Evolutionary conservation across 306 rosid genomes (phyloP), one percentile per base, ranked within the genome.

Genomic region (Rosa rugosa): DNA sequence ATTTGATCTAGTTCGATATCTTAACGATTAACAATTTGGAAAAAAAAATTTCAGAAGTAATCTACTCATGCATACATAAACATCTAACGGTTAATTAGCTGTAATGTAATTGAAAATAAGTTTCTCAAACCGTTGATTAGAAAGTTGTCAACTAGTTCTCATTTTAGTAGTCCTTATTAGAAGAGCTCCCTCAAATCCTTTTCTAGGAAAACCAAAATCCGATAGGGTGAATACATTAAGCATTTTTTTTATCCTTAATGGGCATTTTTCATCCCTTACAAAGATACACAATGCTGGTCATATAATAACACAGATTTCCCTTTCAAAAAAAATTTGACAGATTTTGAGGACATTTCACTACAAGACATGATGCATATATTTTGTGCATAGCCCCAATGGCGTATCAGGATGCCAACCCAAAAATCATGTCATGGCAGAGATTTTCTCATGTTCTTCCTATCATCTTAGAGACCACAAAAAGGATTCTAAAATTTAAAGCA

Each of bases 371-470:
- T 31, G 6, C 20, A 51, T 65, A 64, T 56, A 11, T 72, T 38
- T 63, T 3, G 7, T 11, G 51, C 51, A 46, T 14, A 11, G 14
- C 23, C 59, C 18, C 22, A 60, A 71, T 18, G 22, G 20, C 60
- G 60, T 11, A 23, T 6, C 8, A 57, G 64, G 12, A 22, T 57
- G 34, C 16, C 51, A 71, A 76, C 69, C 75, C 65, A 49, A 40
- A 71, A 53, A 60, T 71, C 67, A 18, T 40, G 50, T 50, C 84
- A 76, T 71, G 81, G 42, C n/a, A 5, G 51, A 54, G 75, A 82
- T 82, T 82, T 77, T 66, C 71, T 77, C 85, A 77, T 82, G 79
- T 72, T 82, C 81, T 40, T 31, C 22, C 44, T 38, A 18, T 82
- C 47, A 71, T 49, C 47, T 62, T 25, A 56, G 34, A 31, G 70